phyloP scores from a whole-genome alignment of 768 basidiomycete genomes.

The Lactarius deliciosus region DNA sequence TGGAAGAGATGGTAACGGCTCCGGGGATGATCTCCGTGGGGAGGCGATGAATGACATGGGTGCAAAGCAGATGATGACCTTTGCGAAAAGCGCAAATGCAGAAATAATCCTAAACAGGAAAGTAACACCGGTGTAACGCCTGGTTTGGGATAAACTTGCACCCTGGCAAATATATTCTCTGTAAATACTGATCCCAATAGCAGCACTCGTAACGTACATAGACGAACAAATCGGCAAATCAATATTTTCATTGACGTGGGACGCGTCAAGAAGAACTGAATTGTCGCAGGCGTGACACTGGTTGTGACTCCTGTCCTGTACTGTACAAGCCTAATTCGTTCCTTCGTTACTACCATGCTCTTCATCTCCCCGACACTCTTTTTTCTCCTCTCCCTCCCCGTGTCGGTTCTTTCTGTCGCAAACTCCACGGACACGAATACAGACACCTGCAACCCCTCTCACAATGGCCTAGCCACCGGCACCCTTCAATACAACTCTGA shows the following conservation, averaged over 20 bases:
- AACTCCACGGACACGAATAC: conserved; percentile 39
- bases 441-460: conserved; percentile 48
- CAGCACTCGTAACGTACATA: too few species aligned
- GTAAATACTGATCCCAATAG: too few species aligned
- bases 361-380: conserved; percentile 50
- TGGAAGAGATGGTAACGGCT: conserved; percentile 9
- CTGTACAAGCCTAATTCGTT: neutral
- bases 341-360: conserved; percentile 30
- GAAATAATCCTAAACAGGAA: neutral
- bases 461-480: conserved; percentile 69
- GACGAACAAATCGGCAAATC: too few species aligned
- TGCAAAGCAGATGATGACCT: neutral
- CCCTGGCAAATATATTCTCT: too few species aligned
- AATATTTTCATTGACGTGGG: too few species aligned
- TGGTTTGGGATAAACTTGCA: too few species aligned
- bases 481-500: conserved; percentile 82
- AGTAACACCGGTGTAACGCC: neutral
- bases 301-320: neutral
- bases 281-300: neutral
- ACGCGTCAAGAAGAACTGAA: too few species aligned
- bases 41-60: conserved; percentile 15
- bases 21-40: conserved; percentile 13
- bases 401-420: conserved; percentile 35
- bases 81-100: too few species aligned
- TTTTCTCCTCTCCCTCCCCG: conserved; percentile 45